phyloP scores from a whole-genome alignment of 352 stramenopile species.

The Globisporangium barbulae region DNA sequence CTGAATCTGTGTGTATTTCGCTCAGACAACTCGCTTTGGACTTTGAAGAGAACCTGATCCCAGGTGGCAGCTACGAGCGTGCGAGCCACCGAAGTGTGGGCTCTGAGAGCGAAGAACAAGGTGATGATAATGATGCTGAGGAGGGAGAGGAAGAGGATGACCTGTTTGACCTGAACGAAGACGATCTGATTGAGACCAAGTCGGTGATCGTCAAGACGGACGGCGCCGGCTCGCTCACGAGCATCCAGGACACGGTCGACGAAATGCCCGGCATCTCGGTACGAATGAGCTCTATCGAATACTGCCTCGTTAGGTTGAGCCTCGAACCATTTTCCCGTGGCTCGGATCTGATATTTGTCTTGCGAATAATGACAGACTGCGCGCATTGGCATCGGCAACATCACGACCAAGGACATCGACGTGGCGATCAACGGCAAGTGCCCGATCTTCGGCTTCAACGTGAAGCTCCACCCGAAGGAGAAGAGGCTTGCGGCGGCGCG shows the following conservation, averaged over 20 bases:
- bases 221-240: conserved; percentile 70
- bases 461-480: conserved; percentile 64
- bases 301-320: background rate
- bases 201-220: conserved; percentile 83
- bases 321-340: background rate
- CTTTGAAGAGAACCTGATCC: conserved; percentile 56
- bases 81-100: background rate
- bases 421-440: conserved; percentile 77
- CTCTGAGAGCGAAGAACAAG: background rate
- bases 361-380: conserved; percentile 41
- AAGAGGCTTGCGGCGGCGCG: conserved; percentile 46
- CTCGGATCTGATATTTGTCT: background rate
- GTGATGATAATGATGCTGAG: background rate
- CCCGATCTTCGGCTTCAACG: conserved; percentile 84
- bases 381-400: conserved; percentile 74
- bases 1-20: conserved; percentile 6
- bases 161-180: conserved; percentile 33
- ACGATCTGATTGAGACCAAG: conserved; percentile 45
- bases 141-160: conserved; percentile 20
- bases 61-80: conserved; percentile 22
- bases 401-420: conserved; percentile 77
- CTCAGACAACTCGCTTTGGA: conserved; percentile 66
- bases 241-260: conserved; percentile 82
- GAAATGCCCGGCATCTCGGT: conserved; percentile 60
- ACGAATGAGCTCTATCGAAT: background rate